A percentile compares a stretch with the other conserved stretches of the same genome.
phyloP scores from a whole-genome alignment of 352 stramenopile species.

The Globisporangium megalacanthum region DNA sequence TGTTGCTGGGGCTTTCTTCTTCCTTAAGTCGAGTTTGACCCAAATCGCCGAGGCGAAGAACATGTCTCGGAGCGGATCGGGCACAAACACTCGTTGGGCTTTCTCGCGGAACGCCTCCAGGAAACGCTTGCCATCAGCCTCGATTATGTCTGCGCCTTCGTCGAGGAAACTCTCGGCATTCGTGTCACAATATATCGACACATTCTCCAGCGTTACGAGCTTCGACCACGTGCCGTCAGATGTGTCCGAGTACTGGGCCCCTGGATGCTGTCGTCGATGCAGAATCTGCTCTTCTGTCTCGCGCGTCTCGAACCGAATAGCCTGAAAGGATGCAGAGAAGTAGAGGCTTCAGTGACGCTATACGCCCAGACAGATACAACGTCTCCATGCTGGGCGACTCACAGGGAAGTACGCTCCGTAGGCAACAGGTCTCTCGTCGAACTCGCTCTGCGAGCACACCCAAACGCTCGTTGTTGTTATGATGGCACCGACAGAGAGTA shows the following conservation, averaged over 20 bases:
- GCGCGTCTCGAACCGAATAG: constrained; percentile 43
- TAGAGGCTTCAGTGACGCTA: not conserved
- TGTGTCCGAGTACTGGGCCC: constrained; percentile 34
- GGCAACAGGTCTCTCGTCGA: constrained; percentile 31
- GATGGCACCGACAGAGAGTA: too few species aligned
- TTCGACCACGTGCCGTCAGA: constrained; percentile 36
- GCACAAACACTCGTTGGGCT: constrained; percentile 21
- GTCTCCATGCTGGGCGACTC: not conserved
- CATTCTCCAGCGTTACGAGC: constrained; percentile 53
- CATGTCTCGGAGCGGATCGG: constrained; percentile 34
- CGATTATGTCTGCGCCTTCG: not conserved
- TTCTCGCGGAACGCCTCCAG: constrained; percentile 32
- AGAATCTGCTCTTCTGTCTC: constrained; percentile 60
- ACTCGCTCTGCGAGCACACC: constrained; percentile 25
- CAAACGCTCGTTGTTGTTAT: not conserved
- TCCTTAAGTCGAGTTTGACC: constrained; percentile 58
- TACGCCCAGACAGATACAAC: too few species aligned
- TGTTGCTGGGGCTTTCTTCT: not conserved
- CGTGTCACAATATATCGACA: constrained; percentile 56
- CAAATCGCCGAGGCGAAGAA: constrained; percentile 45
- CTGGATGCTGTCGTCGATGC: constrained; percentile 42
- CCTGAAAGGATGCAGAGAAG: constrained; percentile 16
- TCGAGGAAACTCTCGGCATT: constrained; percentile 28
- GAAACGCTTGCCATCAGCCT: constrained; percentile 7
- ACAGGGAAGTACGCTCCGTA: constrained; percentile 52